Percentiles rank a stretch among this genome's conserved stretches.
These are phyloP conservation scores for Pestalotiopsis sp. DNA, from an alignment of 2,329 filamentous ascomycete genomes.

Conservation along the genomic window DNA sequence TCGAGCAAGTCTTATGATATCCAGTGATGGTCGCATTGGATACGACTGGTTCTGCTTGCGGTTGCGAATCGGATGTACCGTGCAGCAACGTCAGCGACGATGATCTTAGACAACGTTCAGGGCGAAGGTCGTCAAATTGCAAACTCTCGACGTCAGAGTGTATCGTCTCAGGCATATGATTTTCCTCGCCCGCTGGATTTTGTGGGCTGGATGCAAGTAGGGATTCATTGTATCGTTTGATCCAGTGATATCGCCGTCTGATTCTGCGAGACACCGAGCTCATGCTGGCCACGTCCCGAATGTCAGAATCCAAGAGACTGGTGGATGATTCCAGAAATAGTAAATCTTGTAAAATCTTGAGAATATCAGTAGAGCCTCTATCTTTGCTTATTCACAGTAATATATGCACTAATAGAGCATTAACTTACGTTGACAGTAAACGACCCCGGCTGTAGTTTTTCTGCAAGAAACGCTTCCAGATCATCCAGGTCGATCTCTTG, in stretches of 20 bases:
- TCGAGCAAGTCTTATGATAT: neutral
- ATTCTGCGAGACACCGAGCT: neutral
- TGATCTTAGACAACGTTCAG: neutral
- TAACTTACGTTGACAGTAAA: neutral
- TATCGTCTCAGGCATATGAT: neutral
- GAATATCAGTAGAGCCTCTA: neutral
- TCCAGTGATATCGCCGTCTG: neutral
- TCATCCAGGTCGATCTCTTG: neutral
- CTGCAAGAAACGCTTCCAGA: neutral
- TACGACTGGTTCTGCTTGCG: neutral
- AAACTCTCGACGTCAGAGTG: neutral
- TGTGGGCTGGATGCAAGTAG: too few relatives aligned
- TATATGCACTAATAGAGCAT: accelerated
- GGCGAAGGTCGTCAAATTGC: neutral
- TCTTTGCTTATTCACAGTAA: neutral
- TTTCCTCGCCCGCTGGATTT: too few relatives aligned
- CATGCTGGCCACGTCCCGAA: neutral
- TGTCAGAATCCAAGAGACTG: accelerated
- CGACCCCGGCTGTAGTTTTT: neutral
- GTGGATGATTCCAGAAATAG: neutral
- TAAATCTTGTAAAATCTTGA: neutral
- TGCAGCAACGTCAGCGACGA: neutral
- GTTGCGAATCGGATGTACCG: neutral
- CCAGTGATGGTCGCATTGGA: neutral
- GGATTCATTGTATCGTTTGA: neutral